Evolutionary conservation across 352 stramenopile species (phyloP), one percentile per base, ranked within the genome.

Genomic region (Phytophthora ramorum): DNA sequence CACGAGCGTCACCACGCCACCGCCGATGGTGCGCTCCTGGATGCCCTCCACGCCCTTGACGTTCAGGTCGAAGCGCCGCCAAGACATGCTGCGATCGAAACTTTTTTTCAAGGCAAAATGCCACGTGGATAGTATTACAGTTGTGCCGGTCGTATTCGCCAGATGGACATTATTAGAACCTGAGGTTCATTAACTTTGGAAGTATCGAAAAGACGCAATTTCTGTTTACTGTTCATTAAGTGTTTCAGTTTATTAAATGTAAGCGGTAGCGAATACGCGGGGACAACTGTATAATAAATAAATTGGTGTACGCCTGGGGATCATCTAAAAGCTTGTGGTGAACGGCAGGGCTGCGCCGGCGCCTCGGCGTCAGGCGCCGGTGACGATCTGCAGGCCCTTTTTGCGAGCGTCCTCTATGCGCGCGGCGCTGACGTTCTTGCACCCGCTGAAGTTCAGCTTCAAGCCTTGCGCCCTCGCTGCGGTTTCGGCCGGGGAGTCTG

Each of bases 11-110:
- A 96, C 84, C 43, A 96, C 55, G 28, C 86, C 88, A 19, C 88
- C 88, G 56, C 86, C 81, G 60, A 92, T 90, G 43, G 88, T 96
- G 70, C 85, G 85, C 79, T 94, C 86, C 75, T 96, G 89, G 69
- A 96, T 95, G 70, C 89, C 89, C 68, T 96, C 89, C 43, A 96
- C 83, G 76, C 87, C 89, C 82, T 96, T 96, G 56, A 83, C 82
- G 57, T 96, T 93, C 58, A 95, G 77, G 78, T 96, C 89, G 69
- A 95, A 96, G 64, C 82, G 83, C 69, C 86, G 81, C 85, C 83
- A 92, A 70, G 80, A 78, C 62, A 84, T 72, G 50, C 43, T 64
- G 43, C 20, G 10, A 58, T 71, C 24, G 40, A 32, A 32, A 24
- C 22, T 24, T 24, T 24, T 24, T 24, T 24, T 24, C 22, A 24